These are phyloP conservation scores for Eimeria acervulina DNA, from an alignment of 169 alveolate species.

Conservation along the genomic window DNA sequence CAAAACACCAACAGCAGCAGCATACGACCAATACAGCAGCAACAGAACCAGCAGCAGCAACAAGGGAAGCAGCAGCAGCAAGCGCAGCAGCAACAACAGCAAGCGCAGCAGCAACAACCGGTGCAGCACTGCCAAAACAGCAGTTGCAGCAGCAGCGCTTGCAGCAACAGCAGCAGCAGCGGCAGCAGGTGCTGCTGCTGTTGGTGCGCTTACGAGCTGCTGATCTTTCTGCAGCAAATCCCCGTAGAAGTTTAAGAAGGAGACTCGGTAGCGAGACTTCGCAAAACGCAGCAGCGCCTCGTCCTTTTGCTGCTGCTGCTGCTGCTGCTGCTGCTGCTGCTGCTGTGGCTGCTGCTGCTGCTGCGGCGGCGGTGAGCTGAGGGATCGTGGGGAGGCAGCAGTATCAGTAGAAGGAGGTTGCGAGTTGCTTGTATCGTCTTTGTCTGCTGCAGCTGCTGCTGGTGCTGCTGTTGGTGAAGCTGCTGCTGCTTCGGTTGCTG, in stretches of 20 bases:
- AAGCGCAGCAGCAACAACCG: neutral
- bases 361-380: neutral
- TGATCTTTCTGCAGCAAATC: slow-evolving; percentile 22
- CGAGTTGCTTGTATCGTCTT: neutral
- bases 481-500: too few species aligned
- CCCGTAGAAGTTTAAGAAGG: slow-evolving; percentile 57
- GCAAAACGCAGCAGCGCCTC: slow-evolving; percentile 42
- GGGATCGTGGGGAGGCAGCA: neutral
- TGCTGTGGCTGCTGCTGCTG: neutral
- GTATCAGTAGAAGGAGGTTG: neutral
- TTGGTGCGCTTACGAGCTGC: slow-evolving; percentile 16
- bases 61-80: slow-evolving; percentile 17
- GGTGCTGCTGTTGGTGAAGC: neutral
- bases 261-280: slow-evolving; percentile 43
- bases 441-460: neutral
- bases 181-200: neutral
- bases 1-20: neutral
- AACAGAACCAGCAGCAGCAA: neutral
- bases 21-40: neutral
- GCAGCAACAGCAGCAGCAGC: neutral
- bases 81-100: neutral
- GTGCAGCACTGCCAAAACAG: neutral
- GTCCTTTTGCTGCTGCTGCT: neutral
- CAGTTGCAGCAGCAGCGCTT: neutral
- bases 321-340: neutral